Conservation (phyloP, 148 eudicot species). For the Suaeda aralocaspica region DNA sequence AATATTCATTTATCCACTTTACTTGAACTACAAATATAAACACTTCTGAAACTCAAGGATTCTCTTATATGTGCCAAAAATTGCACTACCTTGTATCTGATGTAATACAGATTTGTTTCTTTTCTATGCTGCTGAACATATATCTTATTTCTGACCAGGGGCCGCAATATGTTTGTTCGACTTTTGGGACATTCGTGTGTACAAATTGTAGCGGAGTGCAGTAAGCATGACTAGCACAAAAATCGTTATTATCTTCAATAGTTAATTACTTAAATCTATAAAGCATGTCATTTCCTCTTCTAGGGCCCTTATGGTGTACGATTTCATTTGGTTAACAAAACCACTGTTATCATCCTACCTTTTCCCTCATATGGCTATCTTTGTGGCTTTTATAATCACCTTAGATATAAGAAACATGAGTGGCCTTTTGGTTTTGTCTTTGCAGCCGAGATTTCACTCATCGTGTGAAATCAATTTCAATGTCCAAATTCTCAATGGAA, state of each 20-base stretch:
- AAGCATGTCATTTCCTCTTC: not conserved
- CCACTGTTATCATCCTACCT: not conserved
- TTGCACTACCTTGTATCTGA: not conserved
- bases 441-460: slow-evolving; percentile 63
- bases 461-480: slow-evolving; percentile 63
- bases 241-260: no score
- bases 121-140: not conserved
- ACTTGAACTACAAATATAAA: not conserved
- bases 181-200: slow-evolving; percentile 67
- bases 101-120: not conserved
- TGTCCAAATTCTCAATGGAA: slow-evolving; percentile 53
- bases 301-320: not conserved
- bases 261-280: not conserved
- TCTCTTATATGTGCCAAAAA: not conserved
- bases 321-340: no score
- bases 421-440: slow-evolving; percentile 4
- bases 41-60: not conserved
- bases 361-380: no score
- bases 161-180: slow-evolving; percentile 67
- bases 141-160: slow-evolving; percentile 36
- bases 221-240: slow-evolving; percentile 35
- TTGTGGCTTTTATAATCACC: not conserved
- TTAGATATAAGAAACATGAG: not conserved
- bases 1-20: not conserved
- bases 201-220: slow-evolving; percentile 66